Percentiles rank a stretch among this genome's conserved stretches.
Evolutionary conservation across 2,329 filamentous ascomycete species (phyloP).

Genomic region (Xylariaceae sp.): DNA sequence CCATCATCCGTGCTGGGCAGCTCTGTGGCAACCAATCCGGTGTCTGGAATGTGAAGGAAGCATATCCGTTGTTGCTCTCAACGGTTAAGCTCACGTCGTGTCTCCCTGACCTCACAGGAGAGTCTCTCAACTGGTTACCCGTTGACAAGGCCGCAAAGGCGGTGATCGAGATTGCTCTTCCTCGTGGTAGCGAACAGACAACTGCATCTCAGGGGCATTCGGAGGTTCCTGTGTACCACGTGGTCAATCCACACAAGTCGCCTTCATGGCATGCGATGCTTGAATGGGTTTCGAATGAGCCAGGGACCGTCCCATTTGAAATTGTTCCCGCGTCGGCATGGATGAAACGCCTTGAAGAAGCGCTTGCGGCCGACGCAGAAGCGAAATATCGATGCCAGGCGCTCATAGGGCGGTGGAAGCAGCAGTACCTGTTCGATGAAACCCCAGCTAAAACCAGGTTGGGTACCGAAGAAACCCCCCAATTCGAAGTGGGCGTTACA

Average conservation of each 20-base stretch:
- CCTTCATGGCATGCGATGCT: conserved; percentile 44
- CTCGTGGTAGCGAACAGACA: not conserved
- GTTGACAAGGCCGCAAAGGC: conserved; percentile 41
- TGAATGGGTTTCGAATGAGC: conserved; percentile 34
- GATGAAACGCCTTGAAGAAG: conserved; percentile 36
- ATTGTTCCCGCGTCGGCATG: conserved; percentile 39
- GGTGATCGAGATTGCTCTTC: conserved; percentile 36
- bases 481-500: conserved; percentile 35
- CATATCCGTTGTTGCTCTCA: conserved; percentile 44
- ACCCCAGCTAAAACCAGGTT: not conserved
- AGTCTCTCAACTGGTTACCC: conserved; percentile 41
- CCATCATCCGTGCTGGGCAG: conserved; percentile 43
- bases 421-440: conserved; percentile 30
- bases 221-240: conserved; percentile 40
- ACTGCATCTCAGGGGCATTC: conserved; percentile 18
- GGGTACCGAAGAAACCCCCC: conserved; percentile 5
- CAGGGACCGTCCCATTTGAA: conserved; percentile 27
- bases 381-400: conserved; percentile 37
- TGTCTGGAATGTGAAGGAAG: conserved; percentile 45
- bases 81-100: conserved; percentile 35
- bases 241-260: conserved; percentile 41
- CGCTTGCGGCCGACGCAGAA: conserved; percentile 9
- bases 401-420: conserved; percentile 46
- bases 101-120: conserved; percentile 37
- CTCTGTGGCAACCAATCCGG: conserved; percentile 39